Evolutionary conservation across 306 rosid species (phyloP), one percentile per base, ranked within the genome.

Genomic region (Quercus wislizeni): DNA sequence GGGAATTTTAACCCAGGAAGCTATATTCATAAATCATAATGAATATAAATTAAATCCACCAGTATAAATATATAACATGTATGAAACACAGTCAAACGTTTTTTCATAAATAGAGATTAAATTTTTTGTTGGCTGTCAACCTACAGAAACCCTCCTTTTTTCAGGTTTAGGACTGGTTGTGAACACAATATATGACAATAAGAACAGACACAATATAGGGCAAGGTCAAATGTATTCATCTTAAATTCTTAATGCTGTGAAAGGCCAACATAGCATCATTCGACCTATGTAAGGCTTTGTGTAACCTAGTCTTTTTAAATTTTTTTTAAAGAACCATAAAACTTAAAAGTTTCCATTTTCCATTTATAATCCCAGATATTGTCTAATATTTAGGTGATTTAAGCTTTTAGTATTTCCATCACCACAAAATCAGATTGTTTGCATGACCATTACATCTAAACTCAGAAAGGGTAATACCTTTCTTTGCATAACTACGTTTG

Each of bases 401-500:
- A 54, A 54, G 67, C 64, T 55, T 18, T 31, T 77, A 23, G 46
- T 55, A 33, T 62, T 20, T 67, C 27, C 49, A 31, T 33, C n/a
- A 5, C 78, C 52, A 43, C 68, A 76, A 73, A 62, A 74, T 79
- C 71, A 79, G 46, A 73, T 25, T 49, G 30, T 79, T 71, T 82
- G 69, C 52, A 73, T 18, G 43, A 57, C 35, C 35, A 21, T 51
- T 21, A 38, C 61, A 81, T 78, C 20, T 65, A 55, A 55, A 35
- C 70, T 57, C 19, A 23, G n/a, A 31, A 69, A 75, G 57, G 21
- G 62, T 52, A 54, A 43, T 63, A 91, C 97, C 97, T 91, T 87
- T 92, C 85, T 81, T 81, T 76, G 92, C 92, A 78, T 94, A 90
- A 73, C 87, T 92, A 57, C 99, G 92, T 76, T 86, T 94, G 15